Conservation (phyloP, 768 basidiomycete genomes). For the Mycena indigotica region DNA sequence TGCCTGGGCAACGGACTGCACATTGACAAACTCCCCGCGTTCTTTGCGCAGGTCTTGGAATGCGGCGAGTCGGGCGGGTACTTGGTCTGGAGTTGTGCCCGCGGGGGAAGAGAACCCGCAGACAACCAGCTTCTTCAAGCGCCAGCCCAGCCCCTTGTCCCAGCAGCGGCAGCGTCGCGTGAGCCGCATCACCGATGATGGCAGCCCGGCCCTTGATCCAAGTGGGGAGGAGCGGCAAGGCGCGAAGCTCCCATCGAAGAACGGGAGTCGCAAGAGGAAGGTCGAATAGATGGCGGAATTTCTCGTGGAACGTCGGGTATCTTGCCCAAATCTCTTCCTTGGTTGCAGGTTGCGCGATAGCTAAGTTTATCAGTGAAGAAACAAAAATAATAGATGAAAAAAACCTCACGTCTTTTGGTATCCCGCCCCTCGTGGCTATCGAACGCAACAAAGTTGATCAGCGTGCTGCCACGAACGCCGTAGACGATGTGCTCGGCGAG, state of each 20-base stretch:
- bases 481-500: background rate
- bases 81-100: slow-evolving; percentile 14
- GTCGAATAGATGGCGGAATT: slow-evolving; percentile 7
- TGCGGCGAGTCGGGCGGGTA: slow-evolving; percentile 10
- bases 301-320: slow-evolving; percentile 12
- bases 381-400: background rate
- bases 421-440: background rate
- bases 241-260: slow-evolving; percentile 16
- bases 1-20: slow-evolving; percentile 10
- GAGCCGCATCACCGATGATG: slow-evolving; percentile 21
- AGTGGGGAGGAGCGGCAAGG: slow-evolving; percentile 8
- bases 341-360: slow-evolving; percentile 1
- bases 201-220: slow-evolving; percentile 13
- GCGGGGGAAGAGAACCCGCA: slow-evolving; percentile 15
- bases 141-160: slow-evolving; percentile 31
- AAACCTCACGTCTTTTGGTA: background rate
- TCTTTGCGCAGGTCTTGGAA: slow-evolving; percentile 15
- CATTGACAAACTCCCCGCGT: slow-evolving; percentile 17
- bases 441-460: background rate
- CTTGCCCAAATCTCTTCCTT: slow-evolving; percentile 7
- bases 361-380: no score
- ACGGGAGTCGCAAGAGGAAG: slow-evolving; percentile 8
- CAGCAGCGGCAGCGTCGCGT: slow-evolving; percentile 28
- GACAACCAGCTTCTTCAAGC: slow-evolving; percentile 24
- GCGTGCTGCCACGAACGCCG: background rate